These are phyloP conservation scores for Nicotiana tomentosiformis DNA, from an alignment of 257 asterid species.

Conservation along the genomic window DNA sequence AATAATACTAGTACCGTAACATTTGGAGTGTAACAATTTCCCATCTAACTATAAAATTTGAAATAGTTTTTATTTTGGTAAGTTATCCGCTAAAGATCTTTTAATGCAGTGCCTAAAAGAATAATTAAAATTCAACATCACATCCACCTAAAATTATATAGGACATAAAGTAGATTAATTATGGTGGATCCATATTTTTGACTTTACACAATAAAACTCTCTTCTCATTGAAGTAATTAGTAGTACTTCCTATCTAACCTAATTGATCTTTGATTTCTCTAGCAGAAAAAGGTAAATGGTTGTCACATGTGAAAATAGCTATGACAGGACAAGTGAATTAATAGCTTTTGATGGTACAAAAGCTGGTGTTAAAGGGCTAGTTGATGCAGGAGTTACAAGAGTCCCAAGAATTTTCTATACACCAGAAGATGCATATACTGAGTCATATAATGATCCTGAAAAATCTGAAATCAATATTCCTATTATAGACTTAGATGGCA, in stretches of 20 bases:
- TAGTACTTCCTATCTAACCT: background rate
- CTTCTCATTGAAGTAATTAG: background rate
- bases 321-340: slow-evolving; percentile 21
- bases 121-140: too few species aligned
- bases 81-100: too few species aligned
- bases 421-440: slow-evolving; percentile 16
- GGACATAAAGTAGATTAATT: too few species aligned
- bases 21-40: too few species aligned
- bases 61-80: too few species aligned
- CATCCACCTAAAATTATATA: too few species aligned
- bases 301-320: background rate
- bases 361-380: slow-evolving; percentile 47
- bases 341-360: slow-evolving; percentile 38
- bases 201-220: background rate
- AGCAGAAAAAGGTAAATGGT: background rate
- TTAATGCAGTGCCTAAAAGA: too few species aligned
- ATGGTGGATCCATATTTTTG: background rate
- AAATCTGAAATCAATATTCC: slow-evolving; percentile 23
- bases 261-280: background rate
- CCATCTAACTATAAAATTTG: too few species aligned
- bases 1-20: too few species aligned
- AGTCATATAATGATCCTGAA: slow-evolving; percentile 2
- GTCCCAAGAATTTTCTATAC: slow-evolving; percentile 39
- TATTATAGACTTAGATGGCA: slow-evolving; percentile 33
- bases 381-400: slow-evolving; percentile 34